A percentile compares a stretch with the other conserved stretches of the same genome.
Evolutionary conservation across 164 flowering plant species (phyloP).

Genomic region (Nymphaea colorata): DNA sequence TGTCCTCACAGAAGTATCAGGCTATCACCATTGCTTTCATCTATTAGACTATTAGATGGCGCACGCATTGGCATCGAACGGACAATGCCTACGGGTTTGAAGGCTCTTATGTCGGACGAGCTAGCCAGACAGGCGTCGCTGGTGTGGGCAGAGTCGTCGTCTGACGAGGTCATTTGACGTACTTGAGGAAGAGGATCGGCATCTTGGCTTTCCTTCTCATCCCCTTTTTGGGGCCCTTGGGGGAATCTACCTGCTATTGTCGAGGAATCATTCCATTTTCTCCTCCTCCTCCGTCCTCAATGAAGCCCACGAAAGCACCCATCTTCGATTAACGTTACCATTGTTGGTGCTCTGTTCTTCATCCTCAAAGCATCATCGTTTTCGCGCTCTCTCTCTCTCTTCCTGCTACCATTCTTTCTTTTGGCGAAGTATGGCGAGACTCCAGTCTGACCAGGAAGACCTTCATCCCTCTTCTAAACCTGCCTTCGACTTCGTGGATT

Average conservation of each 20-base stretch:
- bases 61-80: too few relatives aligned
- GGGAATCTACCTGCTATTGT: not conserved
- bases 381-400: not conserved
- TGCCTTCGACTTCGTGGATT: constrained; percentile 36
- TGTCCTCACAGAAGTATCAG: too few relatives aligned
- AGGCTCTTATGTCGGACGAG: too few relatives aligned
- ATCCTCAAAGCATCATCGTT: not conserved
- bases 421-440: not conserved
- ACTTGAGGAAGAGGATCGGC: not conserved
- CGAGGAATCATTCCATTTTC: not conserved
- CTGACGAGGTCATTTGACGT: too few relatives aligned
- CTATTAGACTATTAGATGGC: too few relatives aligned
- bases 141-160: too few relatives aligned
- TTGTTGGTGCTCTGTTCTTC: not conserved
- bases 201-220: constrained; percentile 2
- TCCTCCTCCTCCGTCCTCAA: not conserved
- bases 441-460: not conserved
- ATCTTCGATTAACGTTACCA: not conserved
- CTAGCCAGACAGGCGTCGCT: too few relatives aligned
- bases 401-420: not conserved
- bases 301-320: not conserved
- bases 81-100: too few relatives aligned
- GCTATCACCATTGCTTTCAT: too few relatives aligned
- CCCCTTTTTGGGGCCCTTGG: not conserved
- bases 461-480: not conserved